phyloP scores from a whole-genome alignment of 1,139 yeast genomes.

The Lodderomyces margitis region DNA sequence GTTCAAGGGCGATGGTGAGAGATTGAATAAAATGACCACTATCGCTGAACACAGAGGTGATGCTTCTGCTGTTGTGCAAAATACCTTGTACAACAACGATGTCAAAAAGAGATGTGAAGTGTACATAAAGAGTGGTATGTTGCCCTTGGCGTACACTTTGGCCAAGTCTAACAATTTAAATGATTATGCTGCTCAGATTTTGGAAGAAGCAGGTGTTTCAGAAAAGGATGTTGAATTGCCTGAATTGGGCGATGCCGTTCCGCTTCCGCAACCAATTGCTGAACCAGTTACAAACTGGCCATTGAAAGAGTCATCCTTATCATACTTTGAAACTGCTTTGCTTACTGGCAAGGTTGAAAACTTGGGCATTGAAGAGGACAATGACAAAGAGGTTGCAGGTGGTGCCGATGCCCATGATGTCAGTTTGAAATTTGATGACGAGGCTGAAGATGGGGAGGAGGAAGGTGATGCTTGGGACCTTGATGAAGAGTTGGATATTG shows the following conservation, averaged over 20 bases:
- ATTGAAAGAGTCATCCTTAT: constrained; percentile 63
- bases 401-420: constrained; percentile 7
- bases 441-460: constrained; percentile 47
- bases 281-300: constrained; percentile 75
- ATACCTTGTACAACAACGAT: constrained; percentile 75
- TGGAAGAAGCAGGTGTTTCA: constrained; percentile 65
- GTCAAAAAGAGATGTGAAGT: constrained; percentile 73
- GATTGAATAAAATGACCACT: constrained; percentile 78
- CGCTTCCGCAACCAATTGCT: constrained; percentile 46
- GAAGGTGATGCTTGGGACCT: constrained; percentile 60
- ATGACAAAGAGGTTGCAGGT: constrained; percentile 18
- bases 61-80: constrained; percentile 74
- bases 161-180: constrained; percentile 82
- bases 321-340: constrained; percentile 84
- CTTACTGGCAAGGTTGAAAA: constrained; percentile 72
- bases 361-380: constrained; percentile 50
- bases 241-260: constrained; percentile 40
- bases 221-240: constrained; percentile 61
- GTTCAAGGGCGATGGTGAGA: constrained; percentile 73
- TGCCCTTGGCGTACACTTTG: constrained; percentile 88
- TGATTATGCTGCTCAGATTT: constrained; percentile 64
- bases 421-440: constrained; percentile 31
- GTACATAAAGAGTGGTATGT: constrained; percentile 74
- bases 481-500: constrained; percentile 49
- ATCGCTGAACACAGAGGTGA: constrained; percentile 92